phyloP scores from a whole-genome alignment of 2,329 filamentous ascomycete species.

The Calonectria leucothoes region DNA sequence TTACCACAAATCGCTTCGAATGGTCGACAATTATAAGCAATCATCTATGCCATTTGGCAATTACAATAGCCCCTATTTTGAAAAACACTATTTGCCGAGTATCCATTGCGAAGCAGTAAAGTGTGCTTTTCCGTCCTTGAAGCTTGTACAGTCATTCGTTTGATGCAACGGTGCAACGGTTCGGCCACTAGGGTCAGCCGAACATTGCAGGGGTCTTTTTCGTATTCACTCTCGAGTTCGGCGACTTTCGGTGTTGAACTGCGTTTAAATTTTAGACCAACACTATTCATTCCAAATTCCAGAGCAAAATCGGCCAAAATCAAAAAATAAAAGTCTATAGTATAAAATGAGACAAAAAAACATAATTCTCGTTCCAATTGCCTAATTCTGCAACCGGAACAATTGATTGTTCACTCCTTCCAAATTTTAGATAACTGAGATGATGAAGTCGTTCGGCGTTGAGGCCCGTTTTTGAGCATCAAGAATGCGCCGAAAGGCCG shows the following conservation, averaged over 20 bases:
- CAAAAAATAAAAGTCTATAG: neutral
- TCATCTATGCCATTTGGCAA: neutral
- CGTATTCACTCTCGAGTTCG: neutral
- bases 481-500: neutral
- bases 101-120: neutral
- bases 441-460: neutral
- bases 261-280: neutral
- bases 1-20: neutral
- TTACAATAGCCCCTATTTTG: neutral
- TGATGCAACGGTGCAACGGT: neutral
- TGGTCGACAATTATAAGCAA: neutral
- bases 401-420: neutral
- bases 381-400: neutral
- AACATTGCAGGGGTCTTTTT: neutral
- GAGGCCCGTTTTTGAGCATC: neutral
- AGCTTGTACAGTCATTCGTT: neutral
- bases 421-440: neutral
- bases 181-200: neutral
- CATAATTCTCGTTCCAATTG: neutral
- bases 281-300: neutral
- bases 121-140: neutral
- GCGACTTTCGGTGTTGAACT: neutral
- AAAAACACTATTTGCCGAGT: neutral
- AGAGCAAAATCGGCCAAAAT: neutral
- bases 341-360: neutral